These are phyloP conservation scores for Suillus alpinus DNA, from an alignment of 768 basidiomycete species.

Conservation along the genomic window DNA sequence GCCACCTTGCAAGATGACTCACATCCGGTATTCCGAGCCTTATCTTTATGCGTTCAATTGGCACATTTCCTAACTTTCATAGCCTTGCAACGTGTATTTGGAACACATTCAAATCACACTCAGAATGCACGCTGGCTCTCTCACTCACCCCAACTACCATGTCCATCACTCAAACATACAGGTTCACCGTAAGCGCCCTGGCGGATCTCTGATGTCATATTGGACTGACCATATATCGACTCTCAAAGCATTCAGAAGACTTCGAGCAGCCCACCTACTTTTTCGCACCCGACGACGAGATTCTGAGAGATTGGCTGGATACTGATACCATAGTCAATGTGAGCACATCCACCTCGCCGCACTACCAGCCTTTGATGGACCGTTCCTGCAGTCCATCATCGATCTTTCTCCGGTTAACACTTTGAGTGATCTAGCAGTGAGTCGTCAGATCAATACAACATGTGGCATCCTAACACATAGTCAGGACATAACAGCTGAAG, in stretches of 20 bases:
- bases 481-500: conserved; percentile 28
- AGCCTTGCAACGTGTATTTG: conserved; percentile 7
- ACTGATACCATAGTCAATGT: conserved; percentile 29
- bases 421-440: conserved; percentile 27
- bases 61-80: not conserved
- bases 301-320: conserved; percentile 21
- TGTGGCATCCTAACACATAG: conserved; percentile 18
- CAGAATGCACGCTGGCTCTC: conserved; percentile 6
- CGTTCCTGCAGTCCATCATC: conserved; percentile 13
- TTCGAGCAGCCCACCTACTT: conserved; percentile 5
- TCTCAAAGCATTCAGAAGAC: conserved; percentile 8
- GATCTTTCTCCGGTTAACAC: conserved; percentile 23
- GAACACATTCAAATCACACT: conserved; percentile 6
- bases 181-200: conserved; percentile 7
- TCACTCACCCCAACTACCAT: conserved; percentile 8
- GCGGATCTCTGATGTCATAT: not conserved
- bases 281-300: conserved; percentile 11
- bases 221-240: not conserved
- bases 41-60: conserved; percentile 11
- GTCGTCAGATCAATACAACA: conserved; percentile 18
- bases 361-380: conserved; percentile 1
- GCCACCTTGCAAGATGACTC: conserved; percentile 25
- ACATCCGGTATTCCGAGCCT: conserved; percentile 5
- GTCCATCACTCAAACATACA: conserved; percentile 7
- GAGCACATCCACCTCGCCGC: not conserved